Percentiles rank a stretch among this genome's conserved stretches.
phyloP scores from a whole-genome alignment of 2,329 filamentous ascomycete genomes.

The Cytospora mali region DNA sequence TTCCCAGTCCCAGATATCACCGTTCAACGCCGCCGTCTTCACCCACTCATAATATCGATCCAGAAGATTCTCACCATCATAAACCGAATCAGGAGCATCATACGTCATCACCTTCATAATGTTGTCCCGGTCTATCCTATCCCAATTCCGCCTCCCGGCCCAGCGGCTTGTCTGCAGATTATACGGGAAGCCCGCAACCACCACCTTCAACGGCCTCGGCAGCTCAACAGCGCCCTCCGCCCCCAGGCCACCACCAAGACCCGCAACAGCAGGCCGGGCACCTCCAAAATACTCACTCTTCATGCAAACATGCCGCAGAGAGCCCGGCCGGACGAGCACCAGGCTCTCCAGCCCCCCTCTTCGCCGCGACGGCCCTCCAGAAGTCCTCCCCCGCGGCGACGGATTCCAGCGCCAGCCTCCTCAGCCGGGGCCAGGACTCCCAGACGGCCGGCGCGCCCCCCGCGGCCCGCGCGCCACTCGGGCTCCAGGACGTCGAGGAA shows the following conservation, averaged over 20 bases:
- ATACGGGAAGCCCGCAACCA: constrained; percentile 38
- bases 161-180: constrained; percentile 31
- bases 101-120: constrained; percentile 44
- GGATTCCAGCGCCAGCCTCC: constrained; percentile 47
- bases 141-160: constrained; percentile 37
- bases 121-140: constrained; percentile 38
- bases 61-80: constrained; percentile 41
- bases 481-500: constrained; percentile 38
- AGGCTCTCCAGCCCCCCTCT: constrained; percentile 44
- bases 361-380: constrained; percentile 43
- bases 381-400: constrained; percentile 41
- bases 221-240: constrained; percentile 30
- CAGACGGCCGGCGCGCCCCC: constrained; percentile 44
- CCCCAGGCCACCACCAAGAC: too few species aligned
- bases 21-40: constrained; percentile 43
- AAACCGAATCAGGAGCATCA: constrained; percentile 44
- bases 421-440: constrained; percentile 47
- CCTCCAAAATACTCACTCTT: constrained; percentile 45
- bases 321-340: constrained; percentile 45
- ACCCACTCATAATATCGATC: constrained; percentile 46
- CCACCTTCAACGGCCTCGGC: constrained; percentile 34
- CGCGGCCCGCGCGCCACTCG: constrained; percentile 29
- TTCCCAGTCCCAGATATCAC: constrained; percentile 43
- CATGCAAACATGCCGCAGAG: constrained; percentile 39
- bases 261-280: not conserved